phyloP scores from a whole-genome alignment of 129 eudicot species.

The Escallonia herrerae region DNA sequence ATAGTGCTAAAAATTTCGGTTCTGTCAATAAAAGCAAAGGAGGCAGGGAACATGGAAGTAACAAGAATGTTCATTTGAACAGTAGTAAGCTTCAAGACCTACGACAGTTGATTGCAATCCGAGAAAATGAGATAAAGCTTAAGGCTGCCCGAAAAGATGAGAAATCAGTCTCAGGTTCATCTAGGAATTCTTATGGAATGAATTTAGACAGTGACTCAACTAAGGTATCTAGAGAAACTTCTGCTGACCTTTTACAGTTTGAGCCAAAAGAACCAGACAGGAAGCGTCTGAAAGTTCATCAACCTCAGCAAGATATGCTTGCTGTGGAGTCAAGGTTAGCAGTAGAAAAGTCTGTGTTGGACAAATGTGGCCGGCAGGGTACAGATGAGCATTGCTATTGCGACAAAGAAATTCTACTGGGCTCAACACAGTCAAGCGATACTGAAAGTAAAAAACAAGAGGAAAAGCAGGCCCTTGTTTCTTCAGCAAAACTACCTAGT shows the following conservation, averaged over 20 bases:
- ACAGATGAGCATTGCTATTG: constrained; percentile 16
- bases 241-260: constrained; percentile 18
- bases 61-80: constrained; percentile 33
- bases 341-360: constrained; percentile 16
- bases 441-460: constrained; percentile 21
- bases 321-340: constrained; percentile 16
- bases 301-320: constrained; percentile 21
- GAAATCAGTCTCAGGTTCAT: constrained; percentile 28
- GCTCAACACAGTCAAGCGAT: constrained; percentile 17
- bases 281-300: constrained; percentile 48
- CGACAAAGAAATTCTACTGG: constrained; percentile 18
- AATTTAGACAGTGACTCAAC: constrained; percentile 10
- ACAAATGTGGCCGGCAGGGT: constrained; percentile 19
- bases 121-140: constrained; percentile 60
- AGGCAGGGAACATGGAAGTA: constrained; percentile 19
- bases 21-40: constrained; percentile 18
- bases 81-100: constrained; percentile 61
- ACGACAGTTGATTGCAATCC: constrained; percentile 70
- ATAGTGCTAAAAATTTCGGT: constrained; percentile 25
- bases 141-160: constrained; percentile 35
- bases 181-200: constrained; percentile 18
- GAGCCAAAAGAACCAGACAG: constrained; percentile 40
- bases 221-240: constrained; percentile 21
- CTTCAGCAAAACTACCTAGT: constrained; percentile 23
- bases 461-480: constrained; percentile 12